phyloP scores from a whole-genome alignment of 306 rosid species.

The Cucurbita argyrosperma region DNA sequence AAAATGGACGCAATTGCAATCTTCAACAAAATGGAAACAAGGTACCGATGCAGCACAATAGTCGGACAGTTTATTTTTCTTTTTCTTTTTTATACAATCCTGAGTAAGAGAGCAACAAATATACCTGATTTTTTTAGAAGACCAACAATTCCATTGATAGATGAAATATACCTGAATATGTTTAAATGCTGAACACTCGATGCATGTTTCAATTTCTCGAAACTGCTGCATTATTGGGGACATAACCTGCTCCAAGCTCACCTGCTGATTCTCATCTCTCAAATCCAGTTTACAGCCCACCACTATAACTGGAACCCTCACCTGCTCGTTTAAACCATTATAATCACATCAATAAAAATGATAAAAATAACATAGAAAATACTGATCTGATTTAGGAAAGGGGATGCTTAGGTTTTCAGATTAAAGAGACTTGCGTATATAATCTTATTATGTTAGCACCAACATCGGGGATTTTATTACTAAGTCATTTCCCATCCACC shows the following conservation, averaged over 20 bases:
- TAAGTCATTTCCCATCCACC: background rate
- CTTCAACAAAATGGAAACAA: background rate
- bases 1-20: background rate
- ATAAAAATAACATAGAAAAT: background rate
- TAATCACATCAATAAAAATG: conserved; percentile 5
- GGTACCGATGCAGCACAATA: background rate
- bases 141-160: background rate
- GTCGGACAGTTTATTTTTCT: background rate
- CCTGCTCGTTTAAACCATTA: conserved; percentile 38
- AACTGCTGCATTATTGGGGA: conserved; percentile 98
- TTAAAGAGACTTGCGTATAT: background rate
- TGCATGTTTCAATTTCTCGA: conserved; percentile 98
- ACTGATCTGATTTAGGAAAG: background rate
- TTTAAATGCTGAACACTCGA: conserved; percentile 82
- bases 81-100: background rate
- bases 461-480: background rate
- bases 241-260: conserved; percentile 94
- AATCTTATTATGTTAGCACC: background rate
- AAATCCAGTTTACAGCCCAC: conserved; percentile 95
- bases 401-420: background rate
- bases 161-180: conserved; percentile 60
- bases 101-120: background rate
- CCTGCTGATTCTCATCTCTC: conserved; percentile 82
- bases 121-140: conserved; percentile 27
- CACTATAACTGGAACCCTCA: conserved; percentile 84